Conservation (phyloP, 129 eudicot species). For the Deinandra increscens region DNA sequence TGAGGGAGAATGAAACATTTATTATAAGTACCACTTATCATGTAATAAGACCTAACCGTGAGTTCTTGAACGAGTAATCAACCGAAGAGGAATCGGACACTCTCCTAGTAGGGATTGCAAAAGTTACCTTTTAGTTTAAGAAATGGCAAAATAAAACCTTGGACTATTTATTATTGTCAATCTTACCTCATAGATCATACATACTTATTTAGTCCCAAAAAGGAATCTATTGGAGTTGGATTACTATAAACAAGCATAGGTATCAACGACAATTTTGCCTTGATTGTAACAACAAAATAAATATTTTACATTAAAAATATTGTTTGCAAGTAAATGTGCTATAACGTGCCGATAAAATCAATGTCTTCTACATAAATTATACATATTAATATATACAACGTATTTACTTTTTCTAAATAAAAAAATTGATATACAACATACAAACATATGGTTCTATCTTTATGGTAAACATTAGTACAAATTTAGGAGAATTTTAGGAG, state of each 20-base stretch:
- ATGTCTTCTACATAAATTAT: neutral
- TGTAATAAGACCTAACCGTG: too few relatives aligned
- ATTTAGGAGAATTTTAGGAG: too few relatives aligned
- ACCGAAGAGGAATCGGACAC: too few relatives aligned
- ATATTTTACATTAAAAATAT: neutral
- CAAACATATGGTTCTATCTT: too few relatives aligned
- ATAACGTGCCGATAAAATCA: conserved; percentile 11
- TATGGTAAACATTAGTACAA: too few relatives aligned
- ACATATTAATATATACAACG: too few relatives aligned
- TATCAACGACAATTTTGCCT: conserved; percentile 13
- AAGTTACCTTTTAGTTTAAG: neutral
- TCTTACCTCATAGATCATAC: neutral
- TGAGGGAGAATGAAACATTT: too few relatives aligned
- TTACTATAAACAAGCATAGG: conserved; percentile 16
- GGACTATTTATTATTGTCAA: neutral
- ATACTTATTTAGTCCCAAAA: neutral
- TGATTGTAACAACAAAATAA: conserved; percentile 1
- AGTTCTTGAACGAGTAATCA: too few relatives aligned
- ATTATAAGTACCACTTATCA: too few relatives aligned
- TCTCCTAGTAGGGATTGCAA: too few relatives aligned
- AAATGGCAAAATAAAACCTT: neutral
- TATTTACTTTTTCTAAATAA: too few relatives aligned
- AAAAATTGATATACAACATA: too few relatives aligned
- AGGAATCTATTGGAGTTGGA: neutral
- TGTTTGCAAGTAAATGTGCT: conserved; percentile 1